Evolutionary conservation across 78 protist genomes (phyloP).

Genomic region (Protostelium mycophagum): DNA sequence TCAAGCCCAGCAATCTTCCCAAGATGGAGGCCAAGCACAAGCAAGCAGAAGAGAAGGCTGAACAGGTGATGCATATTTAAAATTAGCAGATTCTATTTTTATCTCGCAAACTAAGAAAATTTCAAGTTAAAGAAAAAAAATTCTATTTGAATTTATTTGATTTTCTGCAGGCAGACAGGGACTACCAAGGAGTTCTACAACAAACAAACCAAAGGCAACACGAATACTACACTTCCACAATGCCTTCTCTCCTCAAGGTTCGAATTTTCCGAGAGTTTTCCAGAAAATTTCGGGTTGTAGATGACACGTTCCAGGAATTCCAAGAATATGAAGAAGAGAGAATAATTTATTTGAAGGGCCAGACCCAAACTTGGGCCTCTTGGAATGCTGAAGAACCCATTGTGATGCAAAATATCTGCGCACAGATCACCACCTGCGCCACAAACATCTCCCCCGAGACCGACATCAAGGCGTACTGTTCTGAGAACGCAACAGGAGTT

Average conservation of each 20-base stretch:
- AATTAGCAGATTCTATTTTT: too few species aligned
- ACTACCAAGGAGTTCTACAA: conserved; percentile 26
- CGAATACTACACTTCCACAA: conserved; percentile 29
- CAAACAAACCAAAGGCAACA: conserved; percentile 36
- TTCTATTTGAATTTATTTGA: too few species aligned
- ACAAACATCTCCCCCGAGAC: conserved; percentile 30
- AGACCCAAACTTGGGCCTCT: conserved; percentile 15
- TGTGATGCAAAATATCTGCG: conserved; percentile 19
- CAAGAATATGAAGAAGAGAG: conserved; percentile 66
- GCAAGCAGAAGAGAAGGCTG: conserved; percentile 20
- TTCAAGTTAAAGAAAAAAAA: too few species aligned
- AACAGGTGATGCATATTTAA: too few species aligned
- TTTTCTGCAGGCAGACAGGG: conserved; percentile 59
- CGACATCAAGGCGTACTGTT: conserved; percentile 45
- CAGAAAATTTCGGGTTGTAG: not conserved
- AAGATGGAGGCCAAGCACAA: conserved; percentile 3
- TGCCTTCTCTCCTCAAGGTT: conserved; percentile 36
- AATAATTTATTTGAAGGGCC: conserved; percentile 11
- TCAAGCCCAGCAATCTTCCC: conserved; percentile 4
- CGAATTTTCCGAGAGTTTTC: not conserved
- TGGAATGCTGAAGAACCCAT: conserved; percentile 32
- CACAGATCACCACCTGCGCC: conserved; percentile 19
- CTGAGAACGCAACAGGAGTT: conserved; percentile 36
- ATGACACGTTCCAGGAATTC: conserved; percentile 25
- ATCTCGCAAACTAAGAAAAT: too few species aligned